Percentiles rank a stretch among this genome's conserved stretches.
These are phyloP conservation scores for Tilletiaria anomala DNA, from an alignment of 1,284 basidiomycete species.

Conservation along the genomic window DNA sequence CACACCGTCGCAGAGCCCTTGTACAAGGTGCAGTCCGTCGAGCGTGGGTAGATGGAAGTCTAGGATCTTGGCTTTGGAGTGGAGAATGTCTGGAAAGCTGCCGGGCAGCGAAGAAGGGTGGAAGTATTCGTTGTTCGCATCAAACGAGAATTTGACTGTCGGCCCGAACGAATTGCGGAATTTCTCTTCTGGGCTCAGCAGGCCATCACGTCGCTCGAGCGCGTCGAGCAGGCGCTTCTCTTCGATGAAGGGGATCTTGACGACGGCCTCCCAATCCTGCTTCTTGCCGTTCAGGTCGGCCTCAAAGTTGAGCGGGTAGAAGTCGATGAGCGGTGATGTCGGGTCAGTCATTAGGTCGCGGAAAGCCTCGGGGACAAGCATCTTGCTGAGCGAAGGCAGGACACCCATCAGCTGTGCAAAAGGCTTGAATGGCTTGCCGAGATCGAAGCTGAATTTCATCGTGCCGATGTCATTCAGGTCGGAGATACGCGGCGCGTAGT, in stretches of 20 bases:
- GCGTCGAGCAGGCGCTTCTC: conserved; percentile 62
- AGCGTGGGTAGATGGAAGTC: conserved; percentile 69
- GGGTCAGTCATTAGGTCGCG: conserved; percentile 79
- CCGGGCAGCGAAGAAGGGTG: conserved; percentile 86
- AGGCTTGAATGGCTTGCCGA: conserved; percentile 80
- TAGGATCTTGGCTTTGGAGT: conserved; percentile 63
- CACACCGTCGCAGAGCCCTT: conserved; percentile 78
- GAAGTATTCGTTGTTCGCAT: conserved; percentile 45
- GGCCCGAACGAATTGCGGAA: conserved; percentile 64
- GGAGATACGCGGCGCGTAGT: conserved; percentile 61
- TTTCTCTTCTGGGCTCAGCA: conserved; percentile 63
- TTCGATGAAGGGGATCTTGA: conserved; percentile 97
- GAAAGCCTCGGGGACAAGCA: conserved; percentile 73
- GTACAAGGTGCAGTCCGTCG: conserved; percentile 62
- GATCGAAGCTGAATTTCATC: conserved; percentile 69
- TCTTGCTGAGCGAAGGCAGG: conserved; percentile 71
- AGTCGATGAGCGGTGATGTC: conserved; percentile 78
- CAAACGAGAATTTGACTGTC: conserved; percentile 64
- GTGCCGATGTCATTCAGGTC: conserved; percentile 64
- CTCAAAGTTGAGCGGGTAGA: conserved; percentile 83
- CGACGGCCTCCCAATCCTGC: conserved; percentile 94
- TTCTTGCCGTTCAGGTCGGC: conserved; percentile 96
- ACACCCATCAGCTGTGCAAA: conserved; percentile 99
- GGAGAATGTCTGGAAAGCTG: conserved; percentile 80
- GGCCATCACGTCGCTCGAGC: conserved; percentile 53